Percentiles rank a stretch among this genome's conserved stretches.
These are phyloP conservation scores for Termitomyces sp. DNA, from an alignment of 768 basidiomycete genomes.

Conservation along the genomic window DNA sequence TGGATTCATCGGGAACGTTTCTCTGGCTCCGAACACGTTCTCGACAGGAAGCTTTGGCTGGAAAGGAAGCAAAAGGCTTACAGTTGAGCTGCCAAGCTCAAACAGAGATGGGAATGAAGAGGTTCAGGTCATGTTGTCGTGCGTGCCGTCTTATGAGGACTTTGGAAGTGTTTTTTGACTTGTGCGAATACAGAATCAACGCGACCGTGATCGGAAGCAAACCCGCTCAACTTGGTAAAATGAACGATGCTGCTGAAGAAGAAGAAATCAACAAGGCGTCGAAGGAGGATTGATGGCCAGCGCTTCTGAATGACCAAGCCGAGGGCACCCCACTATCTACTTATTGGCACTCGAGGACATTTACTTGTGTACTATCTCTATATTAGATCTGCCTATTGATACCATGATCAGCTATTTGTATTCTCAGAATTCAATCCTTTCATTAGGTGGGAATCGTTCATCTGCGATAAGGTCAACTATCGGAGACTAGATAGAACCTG, in stretches of 20 bases:
- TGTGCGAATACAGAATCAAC: conserved; percentile 51
- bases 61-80: conserved; percentile 72
- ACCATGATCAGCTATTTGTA: neutral
- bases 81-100: conserved; percentile 55
- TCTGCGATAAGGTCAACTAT: too few relatives aligned
- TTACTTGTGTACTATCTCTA: neutral
- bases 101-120: conserved; percentile 54
- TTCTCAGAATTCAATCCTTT: neutral
- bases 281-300: conserved; percentile 15
- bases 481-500: too few relatives aligned
- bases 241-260: conserved; percentile 30
- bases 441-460: too few relatives aligned
- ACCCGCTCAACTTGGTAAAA: conserved; percentile 37
- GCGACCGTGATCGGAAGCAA: conserved; percentile 76
- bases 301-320: neutral
- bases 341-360: neutral
- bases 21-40: conserved; percentile 59
- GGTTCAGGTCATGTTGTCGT: conserved; percentile 75
- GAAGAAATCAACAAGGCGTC: conserved; percentile 21
- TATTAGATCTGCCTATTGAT: neutral
- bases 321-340: neutral
- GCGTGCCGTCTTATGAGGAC: conserved; percentile 26
- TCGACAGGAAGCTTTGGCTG: conserved; percentile 80
- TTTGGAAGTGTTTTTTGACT: neutral
- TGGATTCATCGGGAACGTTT: conserved; percentile 56